Evolutionary conservation across 1,139 yeast species (phyloP), one percentile per base, ranked within the genome.

Genomic region (Pichia sp.): DNA sequence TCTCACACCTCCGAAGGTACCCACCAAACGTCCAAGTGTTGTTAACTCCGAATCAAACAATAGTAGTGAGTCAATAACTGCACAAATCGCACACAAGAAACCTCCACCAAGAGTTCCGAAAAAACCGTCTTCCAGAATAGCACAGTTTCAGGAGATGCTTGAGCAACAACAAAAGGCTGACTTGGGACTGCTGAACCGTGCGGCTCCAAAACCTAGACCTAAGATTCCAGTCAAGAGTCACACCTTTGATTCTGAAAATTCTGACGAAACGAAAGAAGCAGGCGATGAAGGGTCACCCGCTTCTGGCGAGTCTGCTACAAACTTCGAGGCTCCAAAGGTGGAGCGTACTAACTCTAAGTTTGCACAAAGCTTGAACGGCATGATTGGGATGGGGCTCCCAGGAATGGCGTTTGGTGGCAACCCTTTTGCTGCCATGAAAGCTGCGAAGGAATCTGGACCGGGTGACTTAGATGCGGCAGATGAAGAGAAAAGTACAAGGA

Each of bases 121-220:
- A 64, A 86, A 86, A 60, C 82, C 88, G 23, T 85, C 92, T 0
- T 83, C 90, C 0, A 85, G 78, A 60, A 87, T 87, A 58, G 90
- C 92, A 1, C 90, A 90, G 0, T 86, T 87, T 66, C 95, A 86
- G 64, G 86, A 85, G 64, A 79, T 84, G 85, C 72, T 85, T 55
- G 78, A 78, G 49, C 72, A 72, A 58, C 76, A 75, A 57, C 82
- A 77, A 62, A 70, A 70, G 54, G 62, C 64, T 49, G 67, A 65
- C 47, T 49, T 61, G 46, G 64, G 63, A 8, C 42, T 61, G 8
- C 16, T 62, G 8, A 51, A 49, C 7, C 41, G 16, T 36, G 41
- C 41, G 8, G 57, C 54, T 38, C 64, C 68, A 49, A 50, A 59
- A 11, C 63, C 67, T 1, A 46, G 29, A 16, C n/a, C 40, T 1